Base-by-base conservation (phyloP, 371 early-diverging fungal genomes). In the Mucor mucedo region DNA sequence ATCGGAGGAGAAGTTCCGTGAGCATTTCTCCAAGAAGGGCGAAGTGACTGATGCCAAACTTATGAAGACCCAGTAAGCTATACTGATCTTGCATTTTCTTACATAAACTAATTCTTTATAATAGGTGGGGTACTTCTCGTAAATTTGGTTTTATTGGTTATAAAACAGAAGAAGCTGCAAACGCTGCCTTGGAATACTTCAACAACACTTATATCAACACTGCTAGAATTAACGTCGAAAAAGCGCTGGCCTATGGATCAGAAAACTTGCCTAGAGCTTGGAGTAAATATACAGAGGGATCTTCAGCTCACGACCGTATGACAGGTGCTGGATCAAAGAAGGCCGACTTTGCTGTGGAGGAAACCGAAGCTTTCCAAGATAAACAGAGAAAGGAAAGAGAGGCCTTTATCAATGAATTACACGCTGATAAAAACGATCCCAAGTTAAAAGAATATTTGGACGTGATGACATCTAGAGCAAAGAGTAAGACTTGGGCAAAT, bases 71-170 rank as follows among this genome's bases (percentile, higher is more conserved):
- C 68, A 72, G 93, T 91, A 87, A 71, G 84, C 40, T 33, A 38
- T 28, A 14, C 10, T 13, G 32, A 53, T 41, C 29, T 5, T 42
- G 9, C 40, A 29, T 9, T 7, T 0, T 80, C 10, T 10, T 11
- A 41, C 1, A 10, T 42, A 4, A 49, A 13, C 38, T 27, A 41
- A 5, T 42, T 42, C 5, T 5, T 14, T n/a, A 10, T 28, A 21
- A 33, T 39, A 89, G 91, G 0, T 77, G 84, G 33, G 97, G 98
- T 14, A 75, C 69, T 56, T 95, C 92, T 40, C 89, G 98, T 59
- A 83, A 88, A 63, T 96, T 98, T 66, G 96, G 92, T 11, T 98
- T 91, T 75, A 88, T 98, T 62, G 98, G 98, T 16, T 98, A 85
- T 78, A 85, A 85, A 60, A 90, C 89, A 2, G 94, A 93, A 44